These are phyloP conservation scores for Colletotrichum aenigma DNA, from an alignment of 2,329 filamentous ascomycete species.

Conservation along the genomic window DNA sequence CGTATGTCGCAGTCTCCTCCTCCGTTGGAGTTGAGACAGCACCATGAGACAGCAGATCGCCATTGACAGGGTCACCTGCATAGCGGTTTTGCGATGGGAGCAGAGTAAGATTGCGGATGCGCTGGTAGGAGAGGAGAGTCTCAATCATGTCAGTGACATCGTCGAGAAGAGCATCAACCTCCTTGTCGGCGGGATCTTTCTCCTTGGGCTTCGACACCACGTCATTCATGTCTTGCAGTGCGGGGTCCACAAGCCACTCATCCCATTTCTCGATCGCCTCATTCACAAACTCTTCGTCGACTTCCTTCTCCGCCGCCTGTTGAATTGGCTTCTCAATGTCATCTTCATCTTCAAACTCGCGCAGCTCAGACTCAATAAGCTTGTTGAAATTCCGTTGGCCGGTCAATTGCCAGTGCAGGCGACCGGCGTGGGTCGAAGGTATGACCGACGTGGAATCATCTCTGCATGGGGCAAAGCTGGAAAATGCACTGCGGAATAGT, in stretches of 20 bases:
- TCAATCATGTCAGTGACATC: constrained; percentile 79
- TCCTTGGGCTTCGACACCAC: constrained; percentile 52
- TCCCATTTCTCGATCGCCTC: constrained; percentile 64
- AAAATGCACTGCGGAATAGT: constrained; percentile 78
- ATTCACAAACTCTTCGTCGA: constrained; percentile 58
- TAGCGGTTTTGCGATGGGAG: constrained; percentile 67
- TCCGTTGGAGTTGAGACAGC: constrained; percentile 70
- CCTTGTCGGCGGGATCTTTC: constrained; percentile 8
- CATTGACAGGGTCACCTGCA: constrained; percentile 65
- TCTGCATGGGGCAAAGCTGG: constrained; percentile 77
- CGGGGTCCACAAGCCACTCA: constrained; percentile 61
- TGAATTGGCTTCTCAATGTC: constrained; percentile 34
- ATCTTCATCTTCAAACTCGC: constrained; percentile 43
- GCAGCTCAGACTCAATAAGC: constrained; percentile 59
- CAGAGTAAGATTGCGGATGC: constrained; percentile 75
- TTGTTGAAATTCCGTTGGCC: constrained; percentile 71
- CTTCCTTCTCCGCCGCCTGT: constrained; percentile 27
- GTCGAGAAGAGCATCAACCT: constrained; percentile 53
- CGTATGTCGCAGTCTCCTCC: constrained; percentile 66
- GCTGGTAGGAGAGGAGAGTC: constrained; percentile 78
- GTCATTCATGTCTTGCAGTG: constrained; percentile 46
- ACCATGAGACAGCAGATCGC: constrained; percentile 71
- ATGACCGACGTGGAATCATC: constrained; percentile 76
- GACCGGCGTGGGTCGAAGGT: constrained; percentile 68
- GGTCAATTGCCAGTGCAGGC: constrained; percentile 78